Evolutionary conservation across 2,329 filamentous ascomycete genomes (phyloP), one percentile per base, ranked within the genome.

Genomic region (Fusarium haematococcum): DNA sequence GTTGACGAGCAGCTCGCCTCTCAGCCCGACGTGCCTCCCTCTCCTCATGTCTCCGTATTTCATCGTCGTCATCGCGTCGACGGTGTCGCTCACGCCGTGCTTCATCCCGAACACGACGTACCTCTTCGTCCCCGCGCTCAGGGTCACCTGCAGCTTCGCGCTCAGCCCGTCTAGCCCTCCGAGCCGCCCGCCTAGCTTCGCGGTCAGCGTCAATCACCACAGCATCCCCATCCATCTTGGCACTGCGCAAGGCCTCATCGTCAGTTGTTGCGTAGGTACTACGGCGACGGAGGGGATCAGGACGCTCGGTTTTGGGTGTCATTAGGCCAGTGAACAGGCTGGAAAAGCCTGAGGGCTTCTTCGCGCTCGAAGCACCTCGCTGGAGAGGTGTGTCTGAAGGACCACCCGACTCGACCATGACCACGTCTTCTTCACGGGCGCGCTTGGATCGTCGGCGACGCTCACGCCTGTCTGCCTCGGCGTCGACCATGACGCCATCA

Each of bases 271-370:
- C 83, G 62, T 85, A 85, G 11, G 87, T 89, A 70, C 83, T 86
- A 23, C 88, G 86, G 14, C 89, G 88, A 35, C 86, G 86, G 8
- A 75, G 63, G 18, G 77, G 77, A 13, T 80, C 80, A 60, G 77
- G 76, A 60, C 81, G 79, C 50, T 87, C 85, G 14, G 85, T 76
- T 71, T 85, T 86, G 10, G 86, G 82, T 58, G 85, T 85, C 70
- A 86, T 87, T 16, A 92, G 81, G 33, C 90, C 89, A 60, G 90
- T 90, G 74, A 95, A 91, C 7, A 95, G 85, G 32, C 89, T 88
- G 30, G 88, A 85, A 27, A 92, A 81, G 5, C 87, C 88, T 79
- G 86, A 65, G 4, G 74, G 87, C 77, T 87, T 91, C 58, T 88
- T 88, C 5, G 86, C 84, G 57, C 79, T 84, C 1, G 81, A 83